Conservation (phyloP, 495 filamentous ascomycete species). For the Xylaria curta region DNA sequence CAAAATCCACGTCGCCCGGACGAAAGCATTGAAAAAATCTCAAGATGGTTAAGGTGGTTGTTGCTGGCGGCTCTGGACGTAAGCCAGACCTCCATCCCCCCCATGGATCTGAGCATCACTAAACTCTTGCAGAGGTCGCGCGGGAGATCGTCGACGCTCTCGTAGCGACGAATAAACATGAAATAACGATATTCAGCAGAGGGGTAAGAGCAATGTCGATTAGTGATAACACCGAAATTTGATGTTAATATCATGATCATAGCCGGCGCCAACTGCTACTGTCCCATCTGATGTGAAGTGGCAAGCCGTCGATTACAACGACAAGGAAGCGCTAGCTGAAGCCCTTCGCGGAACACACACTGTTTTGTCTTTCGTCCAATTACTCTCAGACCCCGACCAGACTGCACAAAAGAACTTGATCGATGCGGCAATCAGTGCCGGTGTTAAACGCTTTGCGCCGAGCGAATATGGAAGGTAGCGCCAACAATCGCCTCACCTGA, state of each 20-base stretch:
- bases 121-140: constrained; percentile 52
- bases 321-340: constrained; percentile 43
- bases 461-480: constrained; percentile 53
- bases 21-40: neutral
- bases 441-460: constrained; percentile 62
- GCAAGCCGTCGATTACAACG: constrained; percentile 53
- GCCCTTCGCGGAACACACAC: constrained; percentile 58
- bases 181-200: constrained; percentile 56
- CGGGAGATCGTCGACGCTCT: constrained; percentile 62
- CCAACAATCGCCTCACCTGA: neutral
- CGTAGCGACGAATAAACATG: constrained; percentile 55
- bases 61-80: constrained; percentile 62
- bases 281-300: constrained; percentile 39
- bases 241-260: constrained; percentile 25
- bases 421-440: constrained; percentile 57
- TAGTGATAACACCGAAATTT: neutral
- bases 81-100: constrained; percentile 27
- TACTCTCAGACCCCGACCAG: constrained; percentile 44
- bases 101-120: neutral
- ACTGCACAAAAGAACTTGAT: constrained; percentile 54
- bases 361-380: constrained; percentile 59
- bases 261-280: constrained; percentile 27
- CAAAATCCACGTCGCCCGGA: neutral
- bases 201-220: constrained; percentile 40
- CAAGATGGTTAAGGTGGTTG: constrained; percentile 61